Base-by-base conservation (phyloP, 805 yeast species). In the Phaffomyces opuntiae region DNA sequence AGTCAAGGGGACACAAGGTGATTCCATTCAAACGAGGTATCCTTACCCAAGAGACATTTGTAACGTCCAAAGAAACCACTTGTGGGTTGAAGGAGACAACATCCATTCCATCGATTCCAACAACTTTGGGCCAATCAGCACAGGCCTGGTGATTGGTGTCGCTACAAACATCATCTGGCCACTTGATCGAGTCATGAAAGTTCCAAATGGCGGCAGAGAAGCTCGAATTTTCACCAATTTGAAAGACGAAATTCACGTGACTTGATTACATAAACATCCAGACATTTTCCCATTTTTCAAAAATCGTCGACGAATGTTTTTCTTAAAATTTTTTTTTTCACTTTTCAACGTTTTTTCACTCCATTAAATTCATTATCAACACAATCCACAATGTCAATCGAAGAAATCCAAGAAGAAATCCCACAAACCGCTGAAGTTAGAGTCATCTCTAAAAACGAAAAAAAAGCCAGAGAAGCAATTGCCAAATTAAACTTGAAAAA, bases 21-120 rank as follows among this genome's bases (percentile, higher is more conserved):
- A 89, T 53, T 58, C 69, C 5, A 72, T 90, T 0, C 57, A 64
- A 7, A 80, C 95, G 2, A 69, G 83, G 45, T 66, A 72, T 36
- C 83, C 81, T 21, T 87, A 87, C 57, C 88, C 95, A 7, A 74
- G 80, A 57, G 67, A 71, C 2, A 65, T 69, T 38, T 81, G 83
- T 6, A 63, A 66, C 32, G 68, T 91, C 2, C 96, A 96, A 3
- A 65, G 84, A 45, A 83, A 80, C 56, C 97, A 91, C 60, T 54
- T 87, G 7, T 91, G 97, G 97, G 89, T 89, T 0, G 97, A 91
- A 62, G 98, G 98, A 7, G 98, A 91, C 62, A 89, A 87, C 60
- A 72, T 71, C 39, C 91, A 83, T 56, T 83, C 95, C 0, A 68
- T 89, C 2, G 98, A 91, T 65, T 81, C 91, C 43, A 90, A 89